These are phyloP conservation scores for Starmera amethionina DNA, from an alignment of 805 yeast genomes.

Conservation along the genomic window DNA sequence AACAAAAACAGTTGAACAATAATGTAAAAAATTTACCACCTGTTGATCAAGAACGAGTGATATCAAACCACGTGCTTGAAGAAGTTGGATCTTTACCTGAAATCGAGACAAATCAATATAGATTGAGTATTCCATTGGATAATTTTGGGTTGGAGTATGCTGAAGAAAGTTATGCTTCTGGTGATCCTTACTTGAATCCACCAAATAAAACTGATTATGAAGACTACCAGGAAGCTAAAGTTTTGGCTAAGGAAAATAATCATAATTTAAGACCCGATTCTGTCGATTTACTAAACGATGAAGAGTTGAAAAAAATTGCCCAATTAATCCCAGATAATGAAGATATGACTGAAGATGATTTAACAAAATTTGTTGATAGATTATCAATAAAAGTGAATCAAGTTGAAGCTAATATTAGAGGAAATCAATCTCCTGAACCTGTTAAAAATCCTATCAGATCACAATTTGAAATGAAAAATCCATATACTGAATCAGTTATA, in stretches of 20 bases:
- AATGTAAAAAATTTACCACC: neutral
- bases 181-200: neutral
- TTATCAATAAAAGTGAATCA: conserved; percentile 17
- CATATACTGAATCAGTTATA: too few relatives aligned
- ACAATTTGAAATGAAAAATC: neutral
- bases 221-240: too few relatives aligned
- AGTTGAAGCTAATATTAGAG: conserved; percentile 13
- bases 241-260: too few relatives aligned
- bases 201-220: neutral
- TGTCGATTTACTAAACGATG: too few relatives aligned
- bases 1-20: neutral
- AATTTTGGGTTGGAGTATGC: conserved; percentile 9
- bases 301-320: too few relatives aligned
- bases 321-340: neutral
- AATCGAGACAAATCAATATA: conserved; percentile 16
- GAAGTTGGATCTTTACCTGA: conserved; percentile 13
- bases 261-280: too few relatives aligned
- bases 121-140: conserved; percentile 17
- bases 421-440: conserved; percentile 1
- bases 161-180: neutral
- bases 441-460: conserved; percentile 7
- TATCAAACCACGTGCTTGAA: conserved; percentile 12
- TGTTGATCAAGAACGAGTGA: conserved; percentile 8
- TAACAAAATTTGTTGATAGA: conserved; percentile 27
- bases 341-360: conserved; percentile 17